These are phyloP conservation scores for Pugionium dolabratum DNA, from an alignment of 345 rosid genomes.

Conservation along the genomic window DNA sequence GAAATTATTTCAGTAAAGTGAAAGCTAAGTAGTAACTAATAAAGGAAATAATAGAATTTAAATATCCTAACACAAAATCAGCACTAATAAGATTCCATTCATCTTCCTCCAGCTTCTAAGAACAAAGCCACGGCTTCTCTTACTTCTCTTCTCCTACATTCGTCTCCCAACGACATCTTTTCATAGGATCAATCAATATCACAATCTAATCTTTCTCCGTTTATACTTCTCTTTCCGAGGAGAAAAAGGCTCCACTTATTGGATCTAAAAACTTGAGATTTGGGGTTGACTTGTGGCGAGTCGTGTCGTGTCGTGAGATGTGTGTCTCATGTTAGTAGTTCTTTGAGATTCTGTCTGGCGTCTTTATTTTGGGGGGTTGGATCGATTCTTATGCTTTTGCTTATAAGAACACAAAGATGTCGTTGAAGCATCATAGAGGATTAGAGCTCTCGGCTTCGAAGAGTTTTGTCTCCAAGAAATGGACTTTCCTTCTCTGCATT, in stretches of 20 bases:
- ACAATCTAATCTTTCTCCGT: not conserved
- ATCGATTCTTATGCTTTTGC: constrained; percentile 1
- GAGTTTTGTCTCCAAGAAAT: constrained; percentile 68
- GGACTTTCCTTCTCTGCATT: constrained; percentile 78
- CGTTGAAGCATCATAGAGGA: constrained; percentile 43
- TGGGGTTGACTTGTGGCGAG: constrained; percentile 27
- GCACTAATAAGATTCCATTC: constrained; percentile 28
- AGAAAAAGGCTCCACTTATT: constrained; percentile 18
- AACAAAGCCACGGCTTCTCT: constrained; percentile 26
- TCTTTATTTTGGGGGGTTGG: not conserved
- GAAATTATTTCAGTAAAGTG: constrained; percentile 25
- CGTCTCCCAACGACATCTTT: constrained; percentile 1
- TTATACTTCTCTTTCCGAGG: constrained; percentile 4
- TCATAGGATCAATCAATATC: constrained; percentile 33
- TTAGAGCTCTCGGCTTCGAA: constrained; percentile 39
- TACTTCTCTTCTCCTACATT: constrained; percentile 9
- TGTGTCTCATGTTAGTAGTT: constrained; percentile 13
- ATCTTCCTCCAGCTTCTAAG: constrained; percentile 34
- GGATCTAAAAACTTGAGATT: constrained; percentile 32
- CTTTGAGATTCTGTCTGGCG: constrained; percentile 6
- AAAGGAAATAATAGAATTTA: constrained; percentile 13
- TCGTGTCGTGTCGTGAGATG: constrained; percentile 26
- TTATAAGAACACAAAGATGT: constrained; percentile 27
- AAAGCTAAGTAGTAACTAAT: constrained; percentile 14
- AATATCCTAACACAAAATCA: constrained; percentile 23